phyloP scores from a whole-genome alignment of 148 eudicot species.

The Rhododendron williamsianum region DNA sequence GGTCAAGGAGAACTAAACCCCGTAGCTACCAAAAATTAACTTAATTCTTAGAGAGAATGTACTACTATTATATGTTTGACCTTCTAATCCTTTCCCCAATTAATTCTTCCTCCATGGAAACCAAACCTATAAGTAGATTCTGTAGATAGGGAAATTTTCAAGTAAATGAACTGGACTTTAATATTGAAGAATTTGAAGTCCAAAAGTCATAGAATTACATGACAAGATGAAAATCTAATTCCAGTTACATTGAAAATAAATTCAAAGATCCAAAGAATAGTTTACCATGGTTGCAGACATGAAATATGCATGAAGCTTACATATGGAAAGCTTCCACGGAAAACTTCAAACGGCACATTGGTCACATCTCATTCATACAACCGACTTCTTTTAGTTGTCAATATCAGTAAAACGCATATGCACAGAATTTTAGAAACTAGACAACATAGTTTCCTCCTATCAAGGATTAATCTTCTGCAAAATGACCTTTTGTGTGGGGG shows the following conservation, averaged over 20 bases:
- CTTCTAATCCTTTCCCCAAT: neutral
- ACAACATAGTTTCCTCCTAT: neutral
- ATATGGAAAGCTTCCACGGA: neutral
- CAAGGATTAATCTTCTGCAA: neutral
- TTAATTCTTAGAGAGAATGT: neutral
- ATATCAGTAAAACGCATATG: neutral
- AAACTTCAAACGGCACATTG: neutral
- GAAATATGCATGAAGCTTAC: neutral
- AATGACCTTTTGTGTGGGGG: neutral
- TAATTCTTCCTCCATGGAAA: neutral
- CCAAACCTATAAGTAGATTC: neutral
- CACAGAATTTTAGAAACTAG: neutral
- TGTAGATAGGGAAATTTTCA: neutral
- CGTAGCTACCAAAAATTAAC: neutral
- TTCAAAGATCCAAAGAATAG: neutral
- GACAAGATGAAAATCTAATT: neutral
- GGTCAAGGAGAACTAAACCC: neutral
- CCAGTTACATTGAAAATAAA: neutral
- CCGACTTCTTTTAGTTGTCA: neutral
- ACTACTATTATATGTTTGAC: neutral
- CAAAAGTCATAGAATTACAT: neutral
- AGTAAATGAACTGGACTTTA: neutral
- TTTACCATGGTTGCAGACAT: neutral
- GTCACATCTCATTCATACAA: neutral
- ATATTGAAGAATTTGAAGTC: neutral